Evolutionary conservation across 1,284 basidiomycete species (phyloP).

Genomic region (Trichosporon sp.): DNA sequence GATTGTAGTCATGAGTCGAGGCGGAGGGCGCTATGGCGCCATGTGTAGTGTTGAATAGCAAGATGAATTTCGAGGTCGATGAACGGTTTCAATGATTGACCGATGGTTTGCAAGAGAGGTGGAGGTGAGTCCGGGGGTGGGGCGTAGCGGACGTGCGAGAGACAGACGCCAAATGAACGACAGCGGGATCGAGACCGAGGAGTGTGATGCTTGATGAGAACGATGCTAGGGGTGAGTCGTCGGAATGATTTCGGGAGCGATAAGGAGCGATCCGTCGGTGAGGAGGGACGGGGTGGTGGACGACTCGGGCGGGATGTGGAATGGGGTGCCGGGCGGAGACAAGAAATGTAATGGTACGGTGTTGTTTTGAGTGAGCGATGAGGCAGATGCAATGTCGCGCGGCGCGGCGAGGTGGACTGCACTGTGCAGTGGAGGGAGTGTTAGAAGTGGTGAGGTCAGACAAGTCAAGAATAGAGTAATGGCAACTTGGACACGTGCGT

Average conservation of each 20-base stretch:
- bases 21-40: neutral
- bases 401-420: neutral
- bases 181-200: neutral
- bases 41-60: neutral
- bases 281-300: neutral
- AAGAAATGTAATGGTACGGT: neutral
- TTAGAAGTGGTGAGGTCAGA: neutral
- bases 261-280: neutral
- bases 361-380: neutral
- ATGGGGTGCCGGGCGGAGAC: neutral
- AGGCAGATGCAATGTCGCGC: neutral
- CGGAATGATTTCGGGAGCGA: neutral
- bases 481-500: slow-evolving; percentile 1
- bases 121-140: no score
- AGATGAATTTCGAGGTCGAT: neutral
- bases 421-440: neutral
- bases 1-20: neutral
- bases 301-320: neutral
- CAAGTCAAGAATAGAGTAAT: neutral
- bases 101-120: neutral
- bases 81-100: neutral
- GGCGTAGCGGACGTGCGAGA: neutral
- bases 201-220: neutral
- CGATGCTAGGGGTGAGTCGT: neutral
- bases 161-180: neutral